These are phyloP conservation scores for Populus tremula DNA, from an alignment of 345 rosid species.

Conservation along the genomic window DNA sequence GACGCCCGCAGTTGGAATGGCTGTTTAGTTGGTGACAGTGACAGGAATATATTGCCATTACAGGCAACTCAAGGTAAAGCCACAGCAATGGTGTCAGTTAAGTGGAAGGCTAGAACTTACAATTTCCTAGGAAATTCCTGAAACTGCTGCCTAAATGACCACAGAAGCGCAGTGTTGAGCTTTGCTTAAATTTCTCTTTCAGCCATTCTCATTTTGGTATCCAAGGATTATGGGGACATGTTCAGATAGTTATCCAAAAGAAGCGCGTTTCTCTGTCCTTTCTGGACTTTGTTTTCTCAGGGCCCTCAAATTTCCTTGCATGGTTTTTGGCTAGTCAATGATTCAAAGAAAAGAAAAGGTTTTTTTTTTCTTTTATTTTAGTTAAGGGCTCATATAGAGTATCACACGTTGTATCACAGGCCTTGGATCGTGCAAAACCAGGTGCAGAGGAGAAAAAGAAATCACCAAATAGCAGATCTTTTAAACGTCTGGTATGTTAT, in stretches of 20 bases:
- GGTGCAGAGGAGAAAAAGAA: slow-evolving; percentile 22
- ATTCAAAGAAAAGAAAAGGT: background rate
- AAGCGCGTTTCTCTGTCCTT: background rate
- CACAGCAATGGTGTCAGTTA: background rate
- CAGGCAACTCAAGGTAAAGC: background rate
- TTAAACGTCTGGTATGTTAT: slow-evolving; percentile 33
- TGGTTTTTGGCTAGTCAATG: background rate
- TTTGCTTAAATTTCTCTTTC: background rate
- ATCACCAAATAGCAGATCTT: slow-evolving; percentile 29
- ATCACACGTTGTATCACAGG: slow-evolving; percentile 14
- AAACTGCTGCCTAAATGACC: background rate
- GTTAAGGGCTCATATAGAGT: background rate
- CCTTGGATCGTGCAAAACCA: slow-evolving; percentile 39
- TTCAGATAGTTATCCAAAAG: background rate
- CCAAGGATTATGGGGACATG: background rate
- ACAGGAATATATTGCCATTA: background rate
- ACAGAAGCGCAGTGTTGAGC: background rate
- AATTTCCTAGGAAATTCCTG: background rate
- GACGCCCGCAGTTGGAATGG: background rate
- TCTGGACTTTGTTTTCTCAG: background rate
- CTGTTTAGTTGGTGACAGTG: background rate
- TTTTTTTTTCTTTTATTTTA: background rate
- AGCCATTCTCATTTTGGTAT: background rate
- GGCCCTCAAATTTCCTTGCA: background rate
- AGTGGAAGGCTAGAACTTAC: too few species aligned